Evolutionary conservation across 306 rosid species (phyloP).

Genomic region (Spatholobus suberectus): DNA sequence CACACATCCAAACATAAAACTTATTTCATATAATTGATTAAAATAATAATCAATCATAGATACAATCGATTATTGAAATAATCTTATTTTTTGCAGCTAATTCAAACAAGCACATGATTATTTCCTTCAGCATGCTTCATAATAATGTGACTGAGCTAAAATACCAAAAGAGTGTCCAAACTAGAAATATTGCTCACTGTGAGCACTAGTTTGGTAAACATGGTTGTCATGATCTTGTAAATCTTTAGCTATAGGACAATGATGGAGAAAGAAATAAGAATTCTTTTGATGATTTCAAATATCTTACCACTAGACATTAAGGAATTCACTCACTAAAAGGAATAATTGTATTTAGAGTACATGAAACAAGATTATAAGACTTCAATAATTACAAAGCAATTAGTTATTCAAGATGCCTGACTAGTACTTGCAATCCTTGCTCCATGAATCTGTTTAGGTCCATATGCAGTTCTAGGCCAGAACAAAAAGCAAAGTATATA

Average conservation of each 20-base stretch:
- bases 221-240: background rate
- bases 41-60: background rate
- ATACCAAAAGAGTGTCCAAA: background rate
- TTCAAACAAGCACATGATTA: background rate
- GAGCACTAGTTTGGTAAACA: background rate
- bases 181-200: background rate
- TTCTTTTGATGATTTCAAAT: background rate
- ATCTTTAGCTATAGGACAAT: background rate
- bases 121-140: background rate
- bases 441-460: background rate
- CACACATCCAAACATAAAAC: background rate
- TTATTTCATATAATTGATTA: background rate
- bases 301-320: background rate
- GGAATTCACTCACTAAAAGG: background rate
- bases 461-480: conserved; percentile 12
- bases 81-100: background rate
- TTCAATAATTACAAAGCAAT: background rate
- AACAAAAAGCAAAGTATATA: background rate
- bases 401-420: background rate
- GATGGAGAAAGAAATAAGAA: background rate
- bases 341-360: background rate
- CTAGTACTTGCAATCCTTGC: background rate
- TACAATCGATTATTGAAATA: background rate
- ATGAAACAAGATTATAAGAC: background rate
- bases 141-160: background rate